Percentiles rank a stretch among this genome's conserved stretches.
These are phyloP conservation scores for Epichloe festucae DNA, from an alignment of 2,329 filamentous ascomycete species.

Conservation along the genomic window DNA sequence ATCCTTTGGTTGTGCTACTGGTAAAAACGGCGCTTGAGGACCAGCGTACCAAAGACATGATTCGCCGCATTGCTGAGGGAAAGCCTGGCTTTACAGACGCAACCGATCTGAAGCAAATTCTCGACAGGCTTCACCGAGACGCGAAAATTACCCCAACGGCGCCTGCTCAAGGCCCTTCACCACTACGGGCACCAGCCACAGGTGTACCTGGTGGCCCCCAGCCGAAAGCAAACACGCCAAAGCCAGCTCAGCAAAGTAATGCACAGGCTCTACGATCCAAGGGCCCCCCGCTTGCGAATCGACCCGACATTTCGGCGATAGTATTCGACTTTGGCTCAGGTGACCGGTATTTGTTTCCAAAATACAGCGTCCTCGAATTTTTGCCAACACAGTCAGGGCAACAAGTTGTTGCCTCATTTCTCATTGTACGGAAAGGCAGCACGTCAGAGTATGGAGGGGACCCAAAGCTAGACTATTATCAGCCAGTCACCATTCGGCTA, in stretches of 20 bases:
- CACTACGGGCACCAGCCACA: conserved; percentile 13
- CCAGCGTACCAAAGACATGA: conserved; percentile 32
- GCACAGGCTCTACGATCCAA: conserved; percentile 48
- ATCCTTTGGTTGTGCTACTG: conserved; percentile 41
- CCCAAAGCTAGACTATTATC: conserved; percentile 57
- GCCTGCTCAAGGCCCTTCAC: conserved; percentile 14
- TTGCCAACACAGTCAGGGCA: conserved; percentile 36
- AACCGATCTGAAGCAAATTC: conserved; percentile 37
- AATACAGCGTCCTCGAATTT: conserved; percentile 63
- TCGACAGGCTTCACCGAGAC: conserved; percentile 36
- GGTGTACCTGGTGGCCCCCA: conserved; percentile 20
- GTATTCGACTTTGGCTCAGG: conserved; percentile 61
- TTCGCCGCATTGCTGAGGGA: conserved; percentile 39
- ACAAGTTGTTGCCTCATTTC: conserved; percentile 59
- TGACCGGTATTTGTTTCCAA: conserved; percentile 68
- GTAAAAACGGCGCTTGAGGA: conserved; percentile 47
- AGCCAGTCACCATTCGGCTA: conserved; percentile 55
- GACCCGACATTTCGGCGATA: conserved; percentile 51
- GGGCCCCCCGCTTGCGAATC: conserved; percentile 40
- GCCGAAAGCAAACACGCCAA: conserved; percentile 19
- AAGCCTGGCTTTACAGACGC: conserved; percentile 39
- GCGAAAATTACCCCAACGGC: conserved; percentile 22
- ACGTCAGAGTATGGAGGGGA: conserved; percentile 52
- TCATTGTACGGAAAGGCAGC: conserved; percentile 62
- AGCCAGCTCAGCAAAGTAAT: conserved; percentile 17